Evolutionary conservation across 192 early-diverging fungal species (phyloP).

Genomic region (Coemansia sp.): DNA sequence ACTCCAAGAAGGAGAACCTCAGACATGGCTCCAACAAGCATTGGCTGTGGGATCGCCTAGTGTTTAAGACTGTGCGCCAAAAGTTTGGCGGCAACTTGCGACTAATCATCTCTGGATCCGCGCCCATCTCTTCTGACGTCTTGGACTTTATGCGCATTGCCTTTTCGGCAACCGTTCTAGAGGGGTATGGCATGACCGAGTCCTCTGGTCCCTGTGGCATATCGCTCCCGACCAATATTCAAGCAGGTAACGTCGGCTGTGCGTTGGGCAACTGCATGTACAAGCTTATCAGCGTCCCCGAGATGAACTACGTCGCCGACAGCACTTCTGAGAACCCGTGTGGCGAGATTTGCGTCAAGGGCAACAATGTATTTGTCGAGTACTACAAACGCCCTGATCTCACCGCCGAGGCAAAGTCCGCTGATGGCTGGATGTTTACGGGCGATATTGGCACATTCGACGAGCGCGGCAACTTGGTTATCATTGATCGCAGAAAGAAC

Average conservation of each 20-base stretch:
- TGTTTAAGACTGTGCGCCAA: conserved; percentile 83
- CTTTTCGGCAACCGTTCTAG: conserved; percentile 69
- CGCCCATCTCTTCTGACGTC: conserved; percentile 83
- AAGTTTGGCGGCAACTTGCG: conserved; percentile 85
- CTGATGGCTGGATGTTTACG: conserved; percentile 79
- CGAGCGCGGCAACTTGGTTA: conserved; percentile 60
- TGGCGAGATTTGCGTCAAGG: conserved; percentile 83
- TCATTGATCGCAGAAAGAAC: conserved; percentile 85
- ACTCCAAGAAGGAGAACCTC: conserved; percentile 67
- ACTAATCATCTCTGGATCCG: conserved; percentile 81
- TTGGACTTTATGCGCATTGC: conserved; percentile 81
- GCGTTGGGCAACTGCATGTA: conserved; percentile 70
- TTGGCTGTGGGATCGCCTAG: conserved; percentile 69
- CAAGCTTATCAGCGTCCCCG: conserved; percentile 79
- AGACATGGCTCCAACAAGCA: conserved; percentile 39
- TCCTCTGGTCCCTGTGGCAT: conserved; percentile 67
- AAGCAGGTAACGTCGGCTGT: conserved; percentile 67
- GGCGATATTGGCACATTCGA: conserved; percentile 83
- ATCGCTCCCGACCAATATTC: conserved; percentile 57
- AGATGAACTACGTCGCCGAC: conserved; percentile 66
- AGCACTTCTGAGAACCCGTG: conserved; percentile 54
- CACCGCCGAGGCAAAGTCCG: conserved; percentile 70
- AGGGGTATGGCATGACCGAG: conserved; percentile 89
- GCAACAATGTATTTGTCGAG: conserved; percentile 70
- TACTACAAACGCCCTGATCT: conserved; percentile 78